Evolutionary conservation across 805 yeast genomes (phyloP).

Genomic region (Metschnikowia lachancei): DNA sequence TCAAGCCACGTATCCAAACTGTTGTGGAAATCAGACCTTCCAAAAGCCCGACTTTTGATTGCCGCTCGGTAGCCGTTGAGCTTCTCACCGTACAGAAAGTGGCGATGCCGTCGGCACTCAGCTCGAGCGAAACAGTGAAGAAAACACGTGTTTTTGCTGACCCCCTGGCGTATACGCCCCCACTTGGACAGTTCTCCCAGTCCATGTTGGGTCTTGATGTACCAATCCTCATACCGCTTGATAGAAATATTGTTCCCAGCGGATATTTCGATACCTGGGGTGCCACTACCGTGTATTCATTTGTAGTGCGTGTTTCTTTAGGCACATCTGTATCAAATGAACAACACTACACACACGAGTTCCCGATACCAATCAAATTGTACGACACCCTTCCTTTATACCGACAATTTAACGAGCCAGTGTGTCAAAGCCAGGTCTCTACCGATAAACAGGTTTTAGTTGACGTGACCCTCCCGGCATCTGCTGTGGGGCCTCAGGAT

Average conservation of each 20-base stretch:
- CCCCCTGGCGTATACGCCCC: conserved; percentile 36
- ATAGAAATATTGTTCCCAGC: conserved; percentile 52
- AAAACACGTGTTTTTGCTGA: conserved; percentile 36
- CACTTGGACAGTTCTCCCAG: conserved; percentile 38
- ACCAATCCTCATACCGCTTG: conserved; percentile 57
- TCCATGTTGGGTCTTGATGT: conserved; percentile 54
- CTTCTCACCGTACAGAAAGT: conserved; percentile 52
- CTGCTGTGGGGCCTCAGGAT: conserved; percentile 62
- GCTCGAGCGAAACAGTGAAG: conserved; percentile 34
- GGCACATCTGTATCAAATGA: conserved; percentile 36
- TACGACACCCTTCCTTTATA: conserved; percentile 58
- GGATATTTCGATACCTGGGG: conserved; percentile 47
- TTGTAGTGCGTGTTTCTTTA: conserved; percentile 39
- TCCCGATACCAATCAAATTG: conserved; percentile 53
- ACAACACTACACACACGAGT: conserved; percentile 29
- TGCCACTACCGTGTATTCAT: conserved; percentile 46
- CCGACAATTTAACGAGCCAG: conserved; percentile 53
- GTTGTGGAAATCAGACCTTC: conserved; percentile 53
- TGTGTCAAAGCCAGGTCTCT: conserved; percentile 43
- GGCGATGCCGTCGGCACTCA: conserved; percentile 37
- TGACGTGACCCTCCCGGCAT: conserved; percentile 46
- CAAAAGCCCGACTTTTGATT: conserved; percentile 44
- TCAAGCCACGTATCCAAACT: conserved; percentile 56
- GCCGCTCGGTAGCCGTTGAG: conserved; percentile 48
- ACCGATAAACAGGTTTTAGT: conserved; percentile 49